These are phyloP conservation scores for Solanum hybrid DNA, from an alignment of 305 asterid species.

Conservation along the genomic window DNA sequence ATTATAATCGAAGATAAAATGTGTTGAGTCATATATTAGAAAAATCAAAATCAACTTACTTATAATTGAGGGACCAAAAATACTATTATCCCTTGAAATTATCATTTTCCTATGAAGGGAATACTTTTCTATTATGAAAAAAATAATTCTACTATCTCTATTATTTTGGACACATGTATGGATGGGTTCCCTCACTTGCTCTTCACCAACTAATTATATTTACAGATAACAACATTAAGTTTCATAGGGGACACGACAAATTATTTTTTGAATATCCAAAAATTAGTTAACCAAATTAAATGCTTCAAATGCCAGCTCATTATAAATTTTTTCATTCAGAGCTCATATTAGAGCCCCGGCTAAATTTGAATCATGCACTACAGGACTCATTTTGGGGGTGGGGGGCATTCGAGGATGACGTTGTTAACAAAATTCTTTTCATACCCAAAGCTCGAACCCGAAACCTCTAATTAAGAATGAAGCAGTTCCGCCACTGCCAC, in stretches of 20 bases:
- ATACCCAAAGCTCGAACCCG: no score
- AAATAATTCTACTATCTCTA: background rate
- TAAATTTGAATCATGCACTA: rapidly evolving
- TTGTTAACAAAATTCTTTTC: rapidly evolving
- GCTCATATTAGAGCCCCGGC: no score
- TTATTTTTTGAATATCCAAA: background rate
- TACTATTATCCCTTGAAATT: background rate
- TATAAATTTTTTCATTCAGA: no score
- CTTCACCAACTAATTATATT: no score
- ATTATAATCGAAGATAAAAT: background rate
- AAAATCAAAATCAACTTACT: background rate
- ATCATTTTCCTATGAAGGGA: background rate
- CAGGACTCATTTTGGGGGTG: rapidly evolving
- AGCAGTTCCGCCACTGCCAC: no score
- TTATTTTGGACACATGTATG: background rate
- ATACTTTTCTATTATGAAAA: background rate
- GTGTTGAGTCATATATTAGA: background rate
- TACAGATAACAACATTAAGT: no score
- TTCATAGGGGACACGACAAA: no score
- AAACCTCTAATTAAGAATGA: no score
- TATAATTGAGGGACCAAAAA: background rate
- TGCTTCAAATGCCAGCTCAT: background rate
- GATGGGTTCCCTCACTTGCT: no score
- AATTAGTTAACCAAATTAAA: background rate
- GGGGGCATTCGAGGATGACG: no score